Conservation (phyloP, 495 filamentous ascomycete genomes). For the Tuber magnatum region DNA sequence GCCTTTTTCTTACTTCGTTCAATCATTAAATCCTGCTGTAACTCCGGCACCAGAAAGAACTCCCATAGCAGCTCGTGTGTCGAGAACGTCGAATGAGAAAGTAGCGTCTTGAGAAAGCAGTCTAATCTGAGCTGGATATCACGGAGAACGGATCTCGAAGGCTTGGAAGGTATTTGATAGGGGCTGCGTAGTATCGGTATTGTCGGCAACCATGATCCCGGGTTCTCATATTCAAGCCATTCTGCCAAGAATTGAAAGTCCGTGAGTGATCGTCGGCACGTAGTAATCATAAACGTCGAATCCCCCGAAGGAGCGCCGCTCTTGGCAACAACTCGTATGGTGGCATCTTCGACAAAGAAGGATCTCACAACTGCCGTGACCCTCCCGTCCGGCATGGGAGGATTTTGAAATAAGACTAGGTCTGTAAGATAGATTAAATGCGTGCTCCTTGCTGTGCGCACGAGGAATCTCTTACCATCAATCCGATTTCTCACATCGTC, state of each 20-base stretch:
- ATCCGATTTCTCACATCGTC: slow-evolving; percentile 95
- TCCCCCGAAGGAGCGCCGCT: slow-evolving; percentile 65
- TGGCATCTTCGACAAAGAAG: slow-evolving; percentile 95
- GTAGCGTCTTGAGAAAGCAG: slow-evolving; percentile 73
- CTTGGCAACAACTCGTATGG: slow-evolving; percentile 86
- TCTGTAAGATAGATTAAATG: slow-evolving; percentile 46
- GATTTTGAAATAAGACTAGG: slow-evolving; percentile 70
- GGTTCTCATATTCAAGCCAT: slow-evolving; percentile 85
- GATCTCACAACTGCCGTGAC: slow-evolving; percentile 93
- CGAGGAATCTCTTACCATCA: slow-evolving; percentile 47
- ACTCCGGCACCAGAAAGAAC: slow-evolving; percentile 93
- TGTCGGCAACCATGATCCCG: slow-evolving; percentile 86
- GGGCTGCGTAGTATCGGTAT: slow-evolving; percentile 73
- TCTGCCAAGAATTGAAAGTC: slow-evolving; percentile 89
- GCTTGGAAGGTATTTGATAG: slow-evolving; percentile 85
- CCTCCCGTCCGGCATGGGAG: slow-evolving; percentile 63
- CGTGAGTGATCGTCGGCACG: slow-evolving; percentile 75
- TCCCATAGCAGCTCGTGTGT: slow-evolving; percentile 99
- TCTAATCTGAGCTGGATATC: slow-evolving; percentile 84
- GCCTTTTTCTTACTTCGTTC: slow-evolving; percentile 82
- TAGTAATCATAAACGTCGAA: slow-evolving; percentile 80
- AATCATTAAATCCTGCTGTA: slow-evolving; percentile 82
- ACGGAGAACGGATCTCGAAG: slow-evolving; percentile 75
- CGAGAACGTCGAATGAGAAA: slow-evolving; percentile 85
- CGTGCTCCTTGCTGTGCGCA: background rate